Evolutionary conservation across 2,329 filamentous ascomycete species (phyloP), one percentile per base, ranked within the genome.

Genomic region (Cordyceps farinosa): DNA sequence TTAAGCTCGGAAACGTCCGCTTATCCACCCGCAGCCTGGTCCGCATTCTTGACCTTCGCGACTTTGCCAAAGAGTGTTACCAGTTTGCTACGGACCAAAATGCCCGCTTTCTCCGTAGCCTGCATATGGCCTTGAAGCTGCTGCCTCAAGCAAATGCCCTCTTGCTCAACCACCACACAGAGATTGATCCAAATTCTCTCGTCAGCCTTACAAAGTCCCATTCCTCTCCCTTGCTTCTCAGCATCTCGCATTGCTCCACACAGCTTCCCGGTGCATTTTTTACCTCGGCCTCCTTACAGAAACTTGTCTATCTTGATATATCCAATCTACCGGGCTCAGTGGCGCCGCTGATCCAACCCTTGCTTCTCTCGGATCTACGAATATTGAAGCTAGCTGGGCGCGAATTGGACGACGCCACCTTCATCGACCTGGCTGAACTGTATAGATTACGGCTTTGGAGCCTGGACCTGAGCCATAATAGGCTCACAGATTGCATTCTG

Each of bases 401-500:
- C 29, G 78, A 82, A 64, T 67, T 87, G 29, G 78, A 80, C 29
- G 77, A 83, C 63, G 61, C 62, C 1, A 66, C 65, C 2, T 63
- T 74, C 3, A 71, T 74, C 2, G 71, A 76, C 2, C 62, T 72
- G 0, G 47, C 66, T 48, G 70, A 3, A 65, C 79, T 47, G 67
- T 82, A 69, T 66, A 69, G 64, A 66, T 70, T 5, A 11, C 79
- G 76, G 34, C 70, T 87, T 11, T 87, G 85, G 84, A 85, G 84
- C 67, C 69, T 87, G 5, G 84, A 88, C 65, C 56, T 87, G 0
- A 75, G 77, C 44, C 60, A 77, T 6, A 88, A 88, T 66, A 77
- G 75, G 11, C 69, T 88, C 10, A 80, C 78, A 0, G 84, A 87
- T 67, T 67, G 44, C 2, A 67, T 74, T 3, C 67, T 85, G 11